Evolutionary conservation across 176 grass and related monocot species (phyloP).

Genomic region (Leersia perrieri): DNA sequence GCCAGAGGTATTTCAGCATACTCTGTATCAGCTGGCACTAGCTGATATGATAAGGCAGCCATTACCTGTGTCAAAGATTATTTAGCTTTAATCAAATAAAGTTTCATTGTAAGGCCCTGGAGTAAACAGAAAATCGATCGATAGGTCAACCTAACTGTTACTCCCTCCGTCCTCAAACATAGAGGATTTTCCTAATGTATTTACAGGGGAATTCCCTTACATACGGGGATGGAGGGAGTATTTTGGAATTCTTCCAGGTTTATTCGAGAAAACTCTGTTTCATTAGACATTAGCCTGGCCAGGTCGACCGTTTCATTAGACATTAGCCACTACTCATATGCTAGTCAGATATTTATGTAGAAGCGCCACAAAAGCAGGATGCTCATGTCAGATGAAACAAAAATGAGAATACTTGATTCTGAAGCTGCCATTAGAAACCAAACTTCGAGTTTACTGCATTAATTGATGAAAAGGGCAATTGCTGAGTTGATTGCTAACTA

Average conservation of each 20-base stretch:
- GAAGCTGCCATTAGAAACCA: not conserved
- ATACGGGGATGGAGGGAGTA: no score
- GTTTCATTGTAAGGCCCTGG: not conserved
- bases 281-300: not conserved
- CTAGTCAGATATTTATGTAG: not conserved
- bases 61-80: slow-evolving; percentile 55
- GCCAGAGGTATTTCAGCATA: slow-evolving; percentile 93
- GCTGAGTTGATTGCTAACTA: not conserved
- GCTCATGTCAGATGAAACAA: not conserved
- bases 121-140: not conserved
- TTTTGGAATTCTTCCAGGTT: slow-evolving; percentile 11
- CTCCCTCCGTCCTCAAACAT: no score
- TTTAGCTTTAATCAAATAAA: slow-evolving; percentile 11
- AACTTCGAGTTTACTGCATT: not conserved
- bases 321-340: not conserved
- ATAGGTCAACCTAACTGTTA: slow-evolving; percentile 5
- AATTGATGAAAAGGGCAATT: not conserved
- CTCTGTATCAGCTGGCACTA: slow-evolving; percentile 70
- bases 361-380: not conserved
- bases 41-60: slow-evolving; percentile 81
- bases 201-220: no score
- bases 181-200: no score
- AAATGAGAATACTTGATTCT: not conserved
- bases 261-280: slow-evolving; percentile 14
- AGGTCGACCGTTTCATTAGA: not conserved